phyloP scores from a whole-genome alignment of 2,329 filamentous ascomycete species.

The Aspergillus japonicus region DNA sequence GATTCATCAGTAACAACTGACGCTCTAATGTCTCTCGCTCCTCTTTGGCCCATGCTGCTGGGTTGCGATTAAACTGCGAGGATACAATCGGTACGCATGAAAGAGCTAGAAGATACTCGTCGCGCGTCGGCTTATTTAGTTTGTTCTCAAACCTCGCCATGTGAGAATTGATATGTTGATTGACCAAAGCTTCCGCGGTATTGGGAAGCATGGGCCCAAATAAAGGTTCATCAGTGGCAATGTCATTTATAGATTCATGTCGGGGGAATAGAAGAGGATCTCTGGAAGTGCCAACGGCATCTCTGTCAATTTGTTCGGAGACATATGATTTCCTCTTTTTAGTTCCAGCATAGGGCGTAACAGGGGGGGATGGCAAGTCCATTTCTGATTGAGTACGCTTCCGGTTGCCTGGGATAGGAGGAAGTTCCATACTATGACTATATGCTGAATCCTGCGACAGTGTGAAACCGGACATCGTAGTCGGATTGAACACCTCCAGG shows the following conservation, averaged over 20 bases:
- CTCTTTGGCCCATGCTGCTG: conserved; percentile 43
- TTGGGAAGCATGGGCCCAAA: conserved; percentile 39
- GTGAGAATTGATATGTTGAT: conserved; percentile 44
- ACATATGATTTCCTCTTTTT: conserved; percentile 39
- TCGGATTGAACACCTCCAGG: conserved; percentile 47
- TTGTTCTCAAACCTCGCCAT: conserved; percentile 44
- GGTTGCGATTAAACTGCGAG: conserved; percentile 45
- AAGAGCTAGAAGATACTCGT: conserved; percentile 45
- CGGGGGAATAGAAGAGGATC: conserved; percentile 47
- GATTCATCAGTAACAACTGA: conserved; percentile 43
- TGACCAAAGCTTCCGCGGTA: conserved; percentile 39
- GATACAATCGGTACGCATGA: conserved; percentile 46
- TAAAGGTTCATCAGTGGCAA: conserved; percentile 41
- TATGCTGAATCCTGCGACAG: conserved; percentile 30
- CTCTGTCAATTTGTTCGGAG: conserved; percentile 35
- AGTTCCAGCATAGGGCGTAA: conserved; percentile 44
- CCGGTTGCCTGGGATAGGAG: conserved; percentile 43
- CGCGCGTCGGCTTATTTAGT: conserved; percentile 43
- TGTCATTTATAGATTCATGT: conserved; percentile 33
- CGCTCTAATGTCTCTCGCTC: conserved; percentile 44
- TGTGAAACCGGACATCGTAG: conserved; percentile 27
- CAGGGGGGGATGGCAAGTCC: conserved; percentile 47
- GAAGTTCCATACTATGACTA: conserved; percentile 36
- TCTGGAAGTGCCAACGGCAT: conserved; percentile 28
- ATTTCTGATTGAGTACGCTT: conserved; percentile 45